Evolutionary conservation across 352 stramenopile genomes (phyloP).

Genomic region (Phytophthora idaei): DNA sequence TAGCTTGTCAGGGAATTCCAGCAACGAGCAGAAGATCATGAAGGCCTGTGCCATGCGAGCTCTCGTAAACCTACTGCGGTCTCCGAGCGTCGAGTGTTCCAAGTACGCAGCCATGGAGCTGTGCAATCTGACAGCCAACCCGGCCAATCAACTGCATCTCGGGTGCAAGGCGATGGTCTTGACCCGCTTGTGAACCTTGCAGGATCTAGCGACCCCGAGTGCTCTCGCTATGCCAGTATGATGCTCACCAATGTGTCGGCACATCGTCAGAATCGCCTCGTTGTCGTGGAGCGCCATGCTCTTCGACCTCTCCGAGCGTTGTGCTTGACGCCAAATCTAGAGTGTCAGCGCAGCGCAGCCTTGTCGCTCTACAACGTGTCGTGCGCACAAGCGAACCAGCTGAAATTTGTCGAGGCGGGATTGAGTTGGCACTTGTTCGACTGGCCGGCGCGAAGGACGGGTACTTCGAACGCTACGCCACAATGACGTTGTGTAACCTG

Average conservation of each 20-base stretch:
- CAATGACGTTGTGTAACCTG: conserved; percentile 96
- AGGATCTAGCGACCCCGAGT: conserved; percentile 68
- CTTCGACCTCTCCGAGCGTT: conserved; percentile 83
- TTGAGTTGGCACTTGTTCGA: conserved; percentile 88
- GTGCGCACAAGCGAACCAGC: conserved; percentile 90
- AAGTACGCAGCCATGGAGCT: conserved; percentile 94
- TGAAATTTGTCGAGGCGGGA: conserved; percentile 89
- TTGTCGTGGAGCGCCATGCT: conserved; percentile 88
- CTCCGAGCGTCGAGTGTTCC: conserved; percentile 55
- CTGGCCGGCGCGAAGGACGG: conserved; percentile 87
- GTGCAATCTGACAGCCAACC: conserved; percentile 94
- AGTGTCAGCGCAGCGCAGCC: conserved; percentile 91
- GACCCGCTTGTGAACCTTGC: conserved; percentile 85
- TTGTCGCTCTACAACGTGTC: conserved; percentile 96
- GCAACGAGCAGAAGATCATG: conserved; percentile 83
- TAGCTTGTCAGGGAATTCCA: conserved; percentile 78
- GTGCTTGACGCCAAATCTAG: conserved; percentile 81
- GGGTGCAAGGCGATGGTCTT: conserved; percentile 75
- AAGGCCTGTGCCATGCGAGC: conserved; percentile 70
- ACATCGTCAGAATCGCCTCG: conserved; percentile 85
- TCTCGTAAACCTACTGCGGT: conserved; percentile 66
- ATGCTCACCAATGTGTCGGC: conserved; percentile 94
- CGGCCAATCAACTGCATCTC: conserved; percentile 91
- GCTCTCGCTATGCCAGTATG: conserved; percentile 92
- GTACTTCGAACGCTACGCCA: conserved; percentile 93